Evolutionary conservation across 495 filamentous ascomycete species (phyloP).

Genomic region (Neurospora sp.): DNA sequence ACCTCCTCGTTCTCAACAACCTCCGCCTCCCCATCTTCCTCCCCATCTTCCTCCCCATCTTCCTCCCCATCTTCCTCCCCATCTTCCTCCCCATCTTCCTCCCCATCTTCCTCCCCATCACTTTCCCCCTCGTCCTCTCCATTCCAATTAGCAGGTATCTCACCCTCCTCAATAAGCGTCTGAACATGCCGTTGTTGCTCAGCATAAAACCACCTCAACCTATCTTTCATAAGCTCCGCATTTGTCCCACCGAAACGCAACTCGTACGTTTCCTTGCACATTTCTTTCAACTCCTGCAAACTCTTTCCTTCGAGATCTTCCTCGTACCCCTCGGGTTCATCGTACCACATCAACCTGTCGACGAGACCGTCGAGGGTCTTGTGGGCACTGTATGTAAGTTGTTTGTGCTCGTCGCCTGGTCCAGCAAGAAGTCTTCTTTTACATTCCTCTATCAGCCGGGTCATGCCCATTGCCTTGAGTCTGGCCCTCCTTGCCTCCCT

Average conservation of each 20-base stretch:
- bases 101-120: not conserved
- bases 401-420: not conserved
- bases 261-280: not conserved
- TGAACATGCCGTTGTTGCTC: not conserved
- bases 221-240: not conserved
- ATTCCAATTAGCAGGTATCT: not conserved
- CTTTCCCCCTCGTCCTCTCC: not conserved
- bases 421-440: not conserved
- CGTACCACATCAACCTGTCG: not conserved
- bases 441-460: not conserved
- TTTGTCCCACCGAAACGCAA: not conserved
- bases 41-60: not conserved
- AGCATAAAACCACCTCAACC: not conserved
- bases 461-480: not conserved
- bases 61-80: not conserved
- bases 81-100: not conserved
- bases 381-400: not conserved
- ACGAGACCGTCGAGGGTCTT: not conserved
- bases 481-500: not conserved
- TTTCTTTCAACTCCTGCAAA: not conserved
- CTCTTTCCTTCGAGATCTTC: not conserved
- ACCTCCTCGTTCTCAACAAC: not conserved
- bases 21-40: not conserved
- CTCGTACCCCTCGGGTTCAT: not conserved
- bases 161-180: not conserved